Evolutionary conservation across 768 basidiomycete species (phyloP), one percentile per base, ranked within the genome.

Genomic region (Coprinopsis strossmayeri): DNA sequence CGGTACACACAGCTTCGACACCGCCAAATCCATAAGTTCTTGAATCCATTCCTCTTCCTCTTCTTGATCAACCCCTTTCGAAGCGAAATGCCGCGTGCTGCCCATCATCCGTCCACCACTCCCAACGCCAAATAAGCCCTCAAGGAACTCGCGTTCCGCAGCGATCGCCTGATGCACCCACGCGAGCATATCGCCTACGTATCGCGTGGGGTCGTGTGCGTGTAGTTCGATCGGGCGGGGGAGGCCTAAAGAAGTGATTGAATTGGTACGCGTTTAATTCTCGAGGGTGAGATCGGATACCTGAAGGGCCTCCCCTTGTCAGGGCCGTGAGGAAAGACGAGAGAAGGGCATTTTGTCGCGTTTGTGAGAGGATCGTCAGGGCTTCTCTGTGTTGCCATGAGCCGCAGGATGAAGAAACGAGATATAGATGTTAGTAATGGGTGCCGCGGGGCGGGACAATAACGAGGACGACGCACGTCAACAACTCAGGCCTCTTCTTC

Each of bases 201-300:
- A 99, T 26, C 95, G 82, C 55, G 92, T 77, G 0, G 96, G 95
- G 62, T 99, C 96, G 57, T 99, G 96, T 0, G 96, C 96, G 59
- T 99, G 96, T 2, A 99, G 73, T 62, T 98, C 96, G 53, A 99
- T 98, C 11, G 49, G 49, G 3, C 49, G 30, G 1, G 49, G 49
- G 9, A 50, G 49, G 13, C 45, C 45, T n/a, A n/a, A n/a, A n/a
- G n/a, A n/a, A n/a, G n/a, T n/a, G n/a, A n/a, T n/a, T n/a, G n/a
- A n/a, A n/a, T n/a, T n/a, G n/a, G n/a, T n/a, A n/a, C n/a, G n/a
- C n/a, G n/a, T n/a, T n/a, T n/a, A n/a, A n/a, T n/a, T n/a, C n/a
- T n/a, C n/a, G n/a, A n/a, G n/a, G n/a, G n/a, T n/a, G n/a, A n/a
- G n/a, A n/a, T n/a, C n/a, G n/a, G n/a, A n/a, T n/a, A 34, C 87